phyloP scores from a whole-genome alignment of 441 rosid species.

The Hura crepitans region DNA sequence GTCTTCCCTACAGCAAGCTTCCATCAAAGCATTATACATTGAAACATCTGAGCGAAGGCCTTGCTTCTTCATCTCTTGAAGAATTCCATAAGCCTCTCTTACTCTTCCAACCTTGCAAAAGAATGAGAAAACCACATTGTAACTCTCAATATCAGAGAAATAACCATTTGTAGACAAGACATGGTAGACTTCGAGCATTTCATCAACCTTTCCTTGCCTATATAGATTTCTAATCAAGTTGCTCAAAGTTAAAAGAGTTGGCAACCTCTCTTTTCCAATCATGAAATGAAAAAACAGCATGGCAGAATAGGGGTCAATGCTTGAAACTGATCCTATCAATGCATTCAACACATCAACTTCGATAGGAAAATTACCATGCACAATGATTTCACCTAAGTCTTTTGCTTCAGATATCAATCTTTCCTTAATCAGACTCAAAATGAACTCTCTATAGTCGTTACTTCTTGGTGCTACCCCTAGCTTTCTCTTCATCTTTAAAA shows the following conservation, averaged over 20 bases:
- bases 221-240: conserved; percentile 66
- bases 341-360: conserved; percentile 64
- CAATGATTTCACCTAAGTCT: conserved; percentile 59
- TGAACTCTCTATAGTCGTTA: conserved; percentile 57
- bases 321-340: conserved; percentile 65
- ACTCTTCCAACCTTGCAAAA: conserved; percentile 67
- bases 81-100: conserved; percentile 68
- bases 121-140: conserved; percentile 51
- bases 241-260: conserved; percentile 51
- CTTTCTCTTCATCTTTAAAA: conserved; percentile 82
- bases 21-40: conserved; percentile 64
- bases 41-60: conserved; percentile 56
- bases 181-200: conserved; percentile 45
- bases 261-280: conserved; percentile 51
- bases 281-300: conserved; percentile 44
- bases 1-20: conserved; percentile 76
- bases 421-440: conserved; percentile 51
- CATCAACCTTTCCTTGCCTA: conserved; percentile 50
- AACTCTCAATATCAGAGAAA: conserved; percentile 55
- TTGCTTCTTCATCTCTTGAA: conserved; percentile 80
- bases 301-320: conserved; percentile 54
- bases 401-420: conserved; percentile 60
- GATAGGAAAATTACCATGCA: conserved; percentile 63
- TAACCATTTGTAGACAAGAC: conserved; percentile 46
- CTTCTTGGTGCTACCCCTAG: conserved; percentile 86